Conservation (phyloP, 768 basidiomycete genomes). For the Xerocomellus intermedius region DNA sequence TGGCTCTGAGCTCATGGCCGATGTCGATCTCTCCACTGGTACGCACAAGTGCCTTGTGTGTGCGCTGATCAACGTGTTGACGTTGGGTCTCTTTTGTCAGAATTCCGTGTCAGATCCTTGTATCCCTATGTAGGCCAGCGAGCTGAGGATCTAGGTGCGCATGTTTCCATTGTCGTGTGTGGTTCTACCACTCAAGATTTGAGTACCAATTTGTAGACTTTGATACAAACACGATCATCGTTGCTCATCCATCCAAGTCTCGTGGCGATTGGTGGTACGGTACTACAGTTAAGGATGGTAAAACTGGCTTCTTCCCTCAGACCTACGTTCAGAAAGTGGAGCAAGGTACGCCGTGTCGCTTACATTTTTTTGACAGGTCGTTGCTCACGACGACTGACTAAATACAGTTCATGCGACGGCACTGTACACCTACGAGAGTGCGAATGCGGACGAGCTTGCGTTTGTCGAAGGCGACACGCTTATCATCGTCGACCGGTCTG, state of each 20-base stretch:
- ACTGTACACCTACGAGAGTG: slow-evolving; percentile 71
- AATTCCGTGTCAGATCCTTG: slow-evolving; percentile 72
- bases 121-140: slow-evolving; percentile 87
- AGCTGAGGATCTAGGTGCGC: slow-evolving; percentile 82
- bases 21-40: slow-evolving; percentile 70
- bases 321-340: slow-evolving; percentile 78
- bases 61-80: neutral
- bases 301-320: slow-evolving; percentile 86
- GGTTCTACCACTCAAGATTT: slow-evolving; percentile 1
- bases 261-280: slow-evolving; percentile 95
- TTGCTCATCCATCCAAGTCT: slow-evolving; percentile 82
- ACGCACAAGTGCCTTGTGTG: slow-evolving; percentile 19
- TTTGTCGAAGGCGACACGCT: slow-evolving; percentile 80
- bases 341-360: slow-evolving; percentile 41
- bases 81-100: slow-evolving; percentile 38
- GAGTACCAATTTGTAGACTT: slow-evolving; percentile 53
- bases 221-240: slow-evolving; percentile 71
- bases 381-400: neutral
- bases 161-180: neutral
- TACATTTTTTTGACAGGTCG: neutral
- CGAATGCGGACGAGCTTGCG: slow-evolving; percentile 77
- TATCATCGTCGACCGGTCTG: slow-evolving; percentile 76
- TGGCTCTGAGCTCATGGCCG: slow-evolving; percentile 56
- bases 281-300: slow-evolving; percentile 58
- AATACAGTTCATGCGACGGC: slow-evolving; percentile 68